phyloP scores from a whole-genome alignment of 345 rosid genomes.

The Physaria fendleri region DNA sequence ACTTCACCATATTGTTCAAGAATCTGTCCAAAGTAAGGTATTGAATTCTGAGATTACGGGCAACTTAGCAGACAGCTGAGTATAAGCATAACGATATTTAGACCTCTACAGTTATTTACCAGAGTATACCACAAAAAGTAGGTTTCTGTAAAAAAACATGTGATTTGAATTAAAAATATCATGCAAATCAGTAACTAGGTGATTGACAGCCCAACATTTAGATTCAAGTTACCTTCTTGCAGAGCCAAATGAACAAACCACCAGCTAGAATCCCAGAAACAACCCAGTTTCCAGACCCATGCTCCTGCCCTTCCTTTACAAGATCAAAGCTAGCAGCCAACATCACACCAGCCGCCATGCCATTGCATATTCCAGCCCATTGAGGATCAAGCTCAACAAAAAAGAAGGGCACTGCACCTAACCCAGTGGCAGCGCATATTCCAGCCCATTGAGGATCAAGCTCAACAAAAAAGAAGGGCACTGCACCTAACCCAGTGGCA shows the following conservation, averaged over 20 bases:
- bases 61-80: not conserved
- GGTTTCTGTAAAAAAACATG: not conserved
- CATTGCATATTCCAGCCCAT: slow-evolving; percentile 99
- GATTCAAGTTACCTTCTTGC: slow-evolving; percentile 77
- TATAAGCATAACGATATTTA: not conserved
- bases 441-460: slow-evolving; percentile 98
- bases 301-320: slow-evolving; percentile 86
- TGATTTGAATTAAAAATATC: not conserved
- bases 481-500: slow-evolving; percentile 97
- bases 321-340: slow-evolving; percentile 99
- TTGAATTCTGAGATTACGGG: not conserved
- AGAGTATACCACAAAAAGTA: not conserved
- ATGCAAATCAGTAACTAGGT: not conserved
- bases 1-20: slow-evolving; percentile 97
- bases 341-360: slow-evolving; percentile 99
- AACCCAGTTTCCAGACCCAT: slow-evolving; percentile 88
- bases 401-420: slow-evolving; percentile 97
- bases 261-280: slow-evolving; percentile 83
- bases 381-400: slow-evolving; percentile 93
- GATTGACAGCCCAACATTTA: not conserved
- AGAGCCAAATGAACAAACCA: slow-evolving; percentile 81
- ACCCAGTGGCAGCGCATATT: slow-evolving; percentile 93
- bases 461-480: slow-evolving; percentile 97
- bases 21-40: slow-evolving; percentile 42
- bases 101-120: not conserved